Percentiles rank a stretch among this genome's conserved stretches.
phyloP scores from a whole-genome alignment of 768 basidiomycete species.

The Hydnum rufescens region DNA sequence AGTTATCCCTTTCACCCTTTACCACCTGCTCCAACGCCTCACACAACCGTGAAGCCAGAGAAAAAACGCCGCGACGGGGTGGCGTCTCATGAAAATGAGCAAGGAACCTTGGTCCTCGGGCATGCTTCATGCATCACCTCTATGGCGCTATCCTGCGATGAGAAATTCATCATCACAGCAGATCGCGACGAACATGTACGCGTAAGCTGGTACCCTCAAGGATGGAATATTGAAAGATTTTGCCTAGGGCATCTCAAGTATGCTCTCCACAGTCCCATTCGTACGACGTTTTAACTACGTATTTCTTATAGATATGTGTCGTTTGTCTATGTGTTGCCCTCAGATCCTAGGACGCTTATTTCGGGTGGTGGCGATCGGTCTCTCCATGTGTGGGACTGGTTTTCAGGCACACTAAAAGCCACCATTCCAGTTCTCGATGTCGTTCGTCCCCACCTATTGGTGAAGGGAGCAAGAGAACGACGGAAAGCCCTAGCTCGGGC shows the following conservation, averaged over 20 bases:
- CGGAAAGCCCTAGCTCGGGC: conserved; percentile 11
- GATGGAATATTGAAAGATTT: conserved; percentile 69
- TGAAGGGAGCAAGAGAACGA: conserved; percentile 17
- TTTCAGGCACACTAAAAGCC: conserved; percentile 32
- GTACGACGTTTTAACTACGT: not conserved
- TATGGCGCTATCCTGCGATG: conserved; percentile 46
- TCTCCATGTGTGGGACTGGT: conserved; percentile 67
- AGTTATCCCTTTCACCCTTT: conserved; percentile 1
- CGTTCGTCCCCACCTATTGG: conserved; percentile 23
- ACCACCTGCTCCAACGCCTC: conserved; percentile 10
- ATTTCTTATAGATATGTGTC: conserved; percentile 47
- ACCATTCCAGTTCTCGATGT: conserved; percentile 30
- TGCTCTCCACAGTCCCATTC: conserved; percentile 12
- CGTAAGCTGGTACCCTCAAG: conserved; percentile 74
- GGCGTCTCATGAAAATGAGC: conserved; percentile 45
- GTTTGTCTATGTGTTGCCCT: conserved; percentile 47
- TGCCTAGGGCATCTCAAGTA: conserved; percentile 74
- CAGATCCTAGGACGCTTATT: conserved; percentile 31
- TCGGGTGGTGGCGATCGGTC: conserved; percentile 77
- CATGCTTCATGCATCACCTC: conserved; percentile 73
- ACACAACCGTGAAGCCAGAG: conserved; percentile 10
- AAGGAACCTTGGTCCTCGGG: conserved; percentile 56
- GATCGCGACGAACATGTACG: conserved; percentile 94
- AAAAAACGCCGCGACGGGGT: conserved; percentile 15
- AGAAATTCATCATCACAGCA: conserved; percentile 63